Conservation (phyloP, 1,284 basidiomycete species). For the Apiotrichum siamense region DNA sequence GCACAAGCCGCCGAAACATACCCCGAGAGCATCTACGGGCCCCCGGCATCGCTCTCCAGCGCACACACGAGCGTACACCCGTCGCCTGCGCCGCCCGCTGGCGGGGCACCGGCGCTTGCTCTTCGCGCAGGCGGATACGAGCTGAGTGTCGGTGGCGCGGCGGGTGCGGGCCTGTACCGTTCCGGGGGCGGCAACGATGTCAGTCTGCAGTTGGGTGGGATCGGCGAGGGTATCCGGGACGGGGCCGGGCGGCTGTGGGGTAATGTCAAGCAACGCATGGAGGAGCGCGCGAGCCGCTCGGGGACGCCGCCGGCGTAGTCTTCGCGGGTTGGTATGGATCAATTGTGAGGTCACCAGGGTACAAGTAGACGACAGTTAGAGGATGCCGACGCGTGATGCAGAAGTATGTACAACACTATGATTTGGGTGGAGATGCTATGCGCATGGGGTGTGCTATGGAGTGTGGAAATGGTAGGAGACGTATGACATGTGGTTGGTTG, state of each 20-base stretch:
- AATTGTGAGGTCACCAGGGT: too few species aligned
- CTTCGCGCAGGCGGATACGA: slow-evolving; percentile 85
- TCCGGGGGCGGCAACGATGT: slow-evolving; percentile 57
- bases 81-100: slow-evolving; percentile 48
- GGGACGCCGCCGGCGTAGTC: slow-evolving; percentile 29
- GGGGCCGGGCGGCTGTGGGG: slow-evolving; percentile 79
- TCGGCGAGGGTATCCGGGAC: slow-evolving; percentile 49
- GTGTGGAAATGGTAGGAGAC: neutral
- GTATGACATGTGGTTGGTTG: too few species aligned
- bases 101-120: slow-evolving; percentile 55
- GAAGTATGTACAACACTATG: neutral
- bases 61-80: slow-evolving; percentile 58
- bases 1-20: slow-evolving; percentile 40
- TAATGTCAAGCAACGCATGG: slow-evolving; percentile 81
- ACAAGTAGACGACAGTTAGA: neutral
- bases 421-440: neutral
- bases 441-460: too few species aligned
- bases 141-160: slow-evolving; percentile 77
- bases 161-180: slow-evolving; percentile 73
- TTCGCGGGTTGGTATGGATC: too few species aligned
- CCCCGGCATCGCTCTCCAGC: slow-evolving; percentile 24
- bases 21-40: slow-evolving; percentile 41
- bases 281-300: slow-evolving; percentile 70
- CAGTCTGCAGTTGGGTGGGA: slow-evolving; percentile 64
- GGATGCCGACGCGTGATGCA: neutral